Percentiles rank a stretch among this genome's conserved stretches.
These are phyloP conservation scores for Tylopilus plumbeoviolaceoides DNA, from an alignment of 768 basidiomycete genomes.

Conservation along the genomic window DNA sequence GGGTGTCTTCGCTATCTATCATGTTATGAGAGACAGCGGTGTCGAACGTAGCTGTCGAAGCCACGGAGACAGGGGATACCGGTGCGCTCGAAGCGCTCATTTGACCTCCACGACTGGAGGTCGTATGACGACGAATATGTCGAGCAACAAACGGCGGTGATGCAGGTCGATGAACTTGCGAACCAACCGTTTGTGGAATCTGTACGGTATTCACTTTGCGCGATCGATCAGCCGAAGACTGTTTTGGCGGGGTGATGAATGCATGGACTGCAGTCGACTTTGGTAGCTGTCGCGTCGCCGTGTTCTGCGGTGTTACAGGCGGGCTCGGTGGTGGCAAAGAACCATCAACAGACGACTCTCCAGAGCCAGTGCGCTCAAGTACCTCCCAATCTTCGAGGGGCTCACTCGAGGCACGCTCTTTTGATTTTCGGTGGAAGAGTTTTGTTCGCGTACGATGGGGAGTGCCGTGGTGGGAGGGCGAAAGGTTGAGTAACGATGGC, in stretches of 20 bases:
- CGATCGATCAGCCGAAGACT: conserved; percentile 11
- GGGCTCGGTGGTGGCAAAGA: conserved; percentile 19
- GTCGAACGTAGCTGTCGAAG: conserved; percentile 28
- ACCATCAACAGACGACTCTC: conserved; percentile 23
- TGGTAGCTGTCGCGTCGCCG: conserved; percentile 13
- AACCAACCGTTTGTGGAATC: conserved; percentile 14
- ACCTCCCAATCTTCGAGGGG: conserved; percentile 33
- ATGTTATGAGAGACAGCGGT: conserved; percentile 19
- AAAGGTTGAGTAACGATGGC: conserved; percentile 28
- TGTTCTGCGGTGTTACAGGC: conserved; percentile 21
- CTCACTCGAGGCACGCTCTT: conserved; percentile 32
- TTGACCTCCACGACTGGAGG: conserved; percentile 30
- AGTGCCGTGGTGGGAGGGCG: conserved; percentile 30
- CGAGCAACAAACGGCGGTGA: conserved; percentile 32
- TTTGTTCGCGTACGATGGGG: conserved; percentile 28
- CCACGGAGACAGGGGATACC: conserved; percentile 27
- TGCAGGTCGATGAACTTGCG: conserved; percentile 23
- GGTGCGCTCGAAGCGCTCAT: conserved; percentile 29
- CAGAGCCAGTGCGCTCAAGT: conserved; percentile 27
- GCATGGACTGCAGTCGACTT: conserved; percentile 8
- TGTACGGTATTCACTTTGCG: conserved; percentile 26
- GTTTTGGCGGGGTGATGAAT: conserved; percentile 12
- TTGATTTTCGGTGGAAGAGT: conserved; percentile 33
- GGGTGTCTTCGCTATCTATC: conserved; percentile 18
- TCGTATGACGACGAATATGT: conserved; percentile 32